phyloP scores from a whole-genome alignment of 345 rosid genomes.

The Salix purpurea region DNA sequence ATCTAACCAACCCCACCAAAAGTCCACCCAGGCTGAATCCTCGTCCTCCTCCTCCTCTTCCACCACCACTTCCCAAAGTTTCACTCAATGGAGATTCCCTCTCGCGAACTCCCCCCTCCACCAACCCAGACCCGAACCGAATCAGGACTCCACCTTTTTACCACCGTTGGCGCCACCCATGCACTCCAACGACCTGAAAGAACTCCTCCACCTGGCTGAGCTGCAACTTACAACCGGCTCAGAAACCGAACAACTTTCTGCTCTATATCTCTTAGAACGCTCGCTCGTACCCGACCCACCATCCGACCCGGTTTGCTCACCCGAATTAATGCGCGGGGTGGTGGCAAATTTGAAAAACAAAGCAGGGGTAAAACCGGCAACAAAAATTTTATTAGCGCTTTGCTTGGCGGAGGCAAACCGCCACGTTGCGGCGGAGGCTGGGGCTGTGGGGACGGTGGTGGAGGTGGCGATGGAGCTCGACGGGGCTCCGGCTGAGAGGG shows the following conservation, averaged over 20 bases:
- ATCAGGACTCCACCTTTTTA: neutral
- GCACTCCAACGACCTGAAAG: constrained; percentile 42
- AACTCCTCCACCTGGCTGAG: constrained; percentile 68
- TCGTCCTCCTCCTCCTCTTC: constrained; percentile 79
- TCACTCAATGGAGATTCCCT: constrained; percentile 87
- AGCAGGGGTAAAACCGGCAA: constrained; percentile 55
- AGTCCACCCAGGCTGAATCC: constrained; percentile 21
- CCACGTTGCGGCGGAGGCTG: constrained; percentile 75
- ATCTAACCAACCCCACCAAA: constrained; percentile 21
- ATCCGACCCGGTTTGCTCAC: constrained; percentile 60
- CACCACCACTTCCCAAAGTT: constrained; percentile 76
- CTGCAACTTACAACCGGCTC: constrained; percentile 56
- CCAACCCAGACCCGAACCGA: constrained; percentile 15
- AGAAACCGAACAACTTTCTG: constrained; percentile 54
- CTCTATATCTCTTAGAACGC: constrained; percentile 65
- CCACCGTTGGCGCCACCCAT: constrained; percentile 42
- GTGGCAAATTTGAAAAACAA: constrained; percentile 46
- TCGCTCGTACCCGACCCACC: constrained; percentile 75
- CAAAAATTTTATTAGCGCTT: constrained; percentile 68
- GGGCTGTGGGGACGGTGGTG: constrained; percentile 64
- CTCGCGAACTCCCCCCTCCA: constrained; percentile 47
- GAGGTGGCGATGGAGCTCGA: constrained; percentile 68
- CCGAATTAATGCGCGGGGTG: constrained; percentile 60
- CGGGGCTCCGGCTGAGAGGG: constrained; percentile 64
- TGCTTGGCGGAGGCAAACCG: constrained; percentile 74